Base-by-base conservation (phyloP, 2,329 filamentous ascomycete genomes). In the Fusarium goolgardi region DNA sequence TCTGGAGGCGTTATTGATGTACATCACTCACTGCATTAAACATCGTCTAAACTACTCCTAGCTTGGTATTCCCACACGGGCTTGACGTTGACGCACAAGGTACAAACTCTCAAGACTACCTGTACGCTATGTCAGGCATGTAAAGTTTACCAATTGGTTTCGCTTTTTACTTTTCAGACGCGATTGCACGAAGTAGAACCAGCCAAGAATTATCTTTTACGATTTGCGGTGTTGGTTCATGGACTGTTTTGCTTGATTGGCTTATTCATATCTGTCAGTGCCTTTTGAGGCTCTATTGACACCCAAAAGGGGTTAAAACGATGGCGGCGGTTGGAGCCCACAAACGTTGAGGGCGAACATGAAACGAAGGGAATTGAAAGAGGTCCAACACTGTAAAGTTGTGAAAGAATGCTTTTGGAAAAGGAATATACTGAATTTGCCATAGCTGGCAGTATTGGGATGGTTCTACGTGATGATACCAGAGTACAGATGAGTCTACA, bases 261-360 rank as follows among this genome's bases (percentile, higher is more conserved):
- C 40, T 41, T 60, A 41, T 65, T 61, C 49, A 37, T 27, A 58
- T n/a, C 25, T 50, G 50, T 55, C 56, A 49, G 50, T 61, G 54
- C 47, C 55, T 60, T 66, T 72, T 74, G 71, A 73, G 51, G 63
- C 59, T 71, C 62, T 74, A 74, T 74, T 74, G 56, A 74, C 32
- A 52, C 52, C 72, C 71, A 52, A 64, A 73, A 67, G 29, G 45
- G 71, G 71, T 32, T 32, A 72, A 70, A 35, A 37, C 25, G 41
- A 44, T 41, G 46, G 54, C 29, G 41, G 46, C 44, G 46, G 54
- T 29, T 65, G 39, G 50, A 18, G 46, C 45, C 61, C 27, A 23
- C 52, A 60, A 58, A 59, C 41, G 54, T 37, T 11, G 16, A 10
- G 23, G 51, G 5, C 27, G 18, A 51, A 56, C 43, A 46, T 56